Percentiles rank a stretch among this genome's conserved stretches.
These are phyloP conservation scores for Cladosporium oxysporum DNA, from an alignment of 2,329 filamentous ascomycete genomes.

Conservation along the genomic window DNA sequence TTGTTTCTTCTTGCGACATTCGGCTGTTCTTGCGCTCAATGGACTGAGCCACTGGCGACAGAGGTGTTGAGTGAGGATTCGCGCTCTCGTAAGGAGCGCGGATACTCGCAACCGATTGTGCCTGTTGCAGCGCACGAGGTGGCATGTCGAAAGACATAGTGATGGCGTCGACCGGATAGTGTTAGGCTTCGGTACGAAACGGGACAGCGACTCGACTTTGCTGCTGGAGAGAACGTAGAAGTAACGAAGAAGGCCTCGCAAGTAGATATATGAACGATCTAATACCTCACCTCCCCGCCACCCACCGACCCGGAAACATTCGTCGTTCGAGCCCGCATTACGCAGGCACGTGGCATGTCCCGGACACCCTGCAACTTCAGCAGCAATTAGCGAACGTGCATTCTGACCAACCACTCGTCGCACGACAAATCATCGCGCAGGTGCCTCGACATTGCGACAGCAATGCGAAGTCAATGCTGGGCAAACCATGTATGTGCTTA, in stretches of 20 bases:
- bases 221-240: neutral
- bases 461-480: neutral
- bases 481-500: neutral
- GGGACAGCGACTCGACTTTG: neutral
- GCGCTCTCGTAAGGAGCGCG: constrained; percentile 6
- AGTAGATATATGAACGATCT: neutral
- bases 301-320: constrained; percentile 3
- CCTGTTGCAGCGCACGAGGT: neutral
- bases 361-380: neutral
- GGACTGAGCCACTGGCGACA: constrained; percentile 7
- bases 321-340: constrained; percentile 1
- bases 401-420: neutral
- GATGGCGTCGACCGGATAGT: neutral
- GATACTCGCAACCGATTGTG: neutral
- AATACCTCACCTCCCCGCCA: neutral
- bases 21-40: constrained; percentile 8
- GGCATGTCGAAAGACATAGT: constrained; percentile 13
- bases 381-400: neutral
- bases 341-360: constrained; percentile 4
- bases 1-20: neutral
- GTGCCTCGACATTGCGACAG: neutral
- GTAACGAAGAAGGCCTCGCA: neutral
- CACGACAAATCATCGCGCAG: neutral
- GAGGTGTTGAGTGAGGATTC: neutral
- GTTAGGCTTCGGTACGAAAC: neutral